Percentiles rank a stretch among this genome's conserved stretches.
Conservation (phyloP, 768 basidiomycete species). For the Tylopilus vinaceipallidus region DNA sequence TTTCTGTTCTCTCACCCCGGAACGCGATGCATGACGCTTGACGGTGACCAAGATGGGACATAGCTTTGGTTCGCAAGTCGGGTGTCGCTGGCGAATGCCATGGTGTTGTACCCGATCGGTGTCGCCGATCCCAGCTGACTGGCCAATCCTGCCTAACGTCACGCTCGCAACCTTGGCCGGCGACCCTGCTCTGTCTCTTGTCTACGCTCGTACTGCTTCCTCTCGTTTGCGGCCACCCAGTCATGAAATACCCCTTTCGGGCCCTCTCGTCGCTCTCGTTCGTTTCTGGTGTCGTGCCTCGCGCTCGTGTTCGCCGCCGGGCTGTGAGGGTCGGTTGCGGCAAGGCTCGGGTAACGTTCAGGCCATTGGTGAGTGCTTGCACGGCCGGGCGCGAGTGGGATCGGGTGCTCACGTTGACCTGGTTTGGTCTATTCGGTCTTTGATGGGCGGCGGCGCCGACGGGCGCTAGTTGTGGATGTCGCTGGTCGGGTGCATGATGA, state of each 20-base stretch:
- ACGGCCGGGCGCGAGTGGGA: neutral
- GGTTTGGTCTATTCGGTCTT: slow-evolving; percentile 37
- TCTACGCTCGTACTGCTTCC: neutral
- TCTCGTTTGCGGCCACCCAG: neutral
- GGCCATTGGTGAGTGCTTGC: slow-evolving; percentile 2
- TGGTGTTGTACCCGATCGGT: neutral
- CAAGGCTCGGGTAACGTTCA: neutral
- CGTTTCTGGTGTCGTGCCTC: neutral
- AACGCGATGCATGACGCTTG: too few species aligned
- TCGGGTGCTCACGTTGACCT: neutral
- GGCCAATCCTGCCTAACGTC: neutral
- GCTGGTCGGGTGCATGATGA: neutral
- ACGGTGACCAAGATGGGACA: neutral
- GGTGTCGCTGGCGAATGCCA: neutral
- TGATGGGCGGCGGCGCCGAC: slow-evolving; percentile 42
- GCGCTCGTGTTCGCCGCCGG: neutral
- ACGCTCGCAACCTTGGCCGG: neutral
- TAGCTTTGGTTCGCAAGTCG: neutral
- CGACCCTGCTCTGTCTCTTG: neutral
- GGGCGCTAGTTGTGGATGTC: slow-evolving; percentile 12
- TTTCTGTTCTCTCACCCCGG: neutral
- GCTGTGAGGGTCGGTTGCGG: neutral
- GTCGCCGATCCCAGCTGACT: neutral
- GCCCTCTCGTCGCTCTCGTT: neutral
- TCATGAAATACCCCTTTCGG: neutral